These are phyloP conservation scores for Niveomyces coronatus DNA, from an alignment of 2,329 filamentous ascomycete genomes.

Conservation along the genomic window DNA sequence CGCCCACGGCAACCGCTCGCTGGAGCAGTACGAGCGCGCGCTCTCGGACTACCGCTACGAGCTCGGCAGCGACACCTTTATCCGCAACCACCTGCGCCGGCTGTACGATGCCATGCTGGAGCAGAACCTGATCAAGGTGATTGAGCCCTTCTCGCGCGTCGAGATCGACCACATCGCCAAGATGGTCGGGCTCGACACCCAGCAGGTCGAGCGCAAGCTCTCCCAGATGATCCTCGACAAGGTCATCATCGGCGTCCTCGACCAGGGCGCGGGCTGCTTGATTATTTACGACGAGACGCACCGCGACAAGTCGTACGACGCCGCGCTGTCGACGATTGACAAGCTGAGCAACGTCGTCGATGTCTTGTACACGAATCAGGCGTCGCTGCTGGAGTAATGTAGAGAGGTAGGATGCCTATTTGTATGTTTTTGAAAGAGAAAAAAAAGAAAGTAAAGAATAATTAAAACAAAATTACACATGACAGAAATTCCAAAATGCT, in stretches of 20 bases:
- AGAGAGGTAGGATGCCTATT: background rate
- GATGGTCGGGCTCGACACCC: constrained; percentile 92
- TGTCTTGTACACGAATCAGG: constrained; percentile 95
- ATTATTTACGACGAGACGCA: constrained; percentile 96
- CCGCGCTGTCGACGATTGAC: constrained; percentile 87
- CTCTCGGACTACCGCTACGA: constrained; percentile 86
- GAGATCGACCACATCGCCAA: constrained; percentile 95
- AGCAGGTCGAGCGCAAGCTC: constrained; percentile 95
- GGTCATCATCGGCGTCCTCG: constrained; percentile 93
- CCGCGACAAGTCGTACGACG: constrained; percentile 87
- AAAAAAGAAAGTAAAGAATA: too few relatives aligned
- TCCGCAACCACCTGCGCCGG: constrained; percentile 89
- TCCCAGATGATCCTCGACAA: constrained; percentile 99
- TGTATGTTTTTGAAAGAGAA: too few relatives aligned
- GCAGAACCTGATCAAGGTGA: constrained; percentile 99
- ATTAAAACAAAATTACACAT: too few relatives aligned
- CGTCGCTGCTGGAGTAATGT: constrained; percentile 83
- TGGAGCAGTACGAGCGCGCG: constrained; percentile 95
- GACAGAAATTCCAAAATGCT: too few relatives aligned
- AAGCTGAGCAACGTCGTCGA: constrained; percentile 97
- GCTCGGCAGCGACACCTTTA: constrained; percentile 88
- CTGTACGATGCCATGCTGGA: constrained; percentile 98
- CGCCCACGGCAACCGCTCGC: constrained; percentile 86
- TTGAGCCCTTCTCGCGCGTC: constrained; percentile 94
- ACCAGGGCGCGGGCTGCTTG: constrained; percentile 94